Conservation (phyloP, 306 rosid genomes). For the Alnus glutinosa region DNA sequence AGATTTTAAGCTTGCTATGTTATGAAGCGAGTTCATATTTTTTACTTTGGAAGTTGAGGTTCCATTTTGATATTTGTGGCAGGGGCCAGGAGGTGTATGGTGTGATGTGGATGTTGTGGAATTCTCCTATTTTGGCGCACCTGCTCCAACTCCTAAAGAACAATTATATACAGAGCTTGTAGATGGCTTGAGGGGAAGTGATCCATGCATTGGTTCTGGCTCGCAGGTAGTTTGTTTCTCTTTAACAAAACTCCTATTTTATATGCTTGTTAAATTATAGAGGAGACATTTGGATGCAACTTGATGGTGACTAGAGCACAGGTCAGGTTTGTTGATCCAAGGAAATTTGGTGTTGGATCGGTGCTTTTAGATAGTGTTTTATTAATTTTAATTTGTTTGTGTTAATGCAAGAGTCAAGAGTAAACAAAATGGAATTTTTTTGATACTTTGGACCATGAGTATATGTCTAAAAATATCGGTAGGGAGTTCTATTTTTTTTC, state of each 20-base stretch:
- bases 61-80: constrained; percentile 37
- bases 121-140: constrained; percentile 93
- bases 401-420: too few relatives aligned
- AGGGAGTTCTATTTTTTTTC: too few relatives aligned
- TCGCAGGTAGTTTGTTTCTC: constrained; percentile 74
- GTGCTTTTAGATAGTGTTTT: neutral
- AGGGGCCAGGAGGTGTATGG: constrained; percentile 99
- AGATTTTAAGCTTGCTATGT: constrained; percentile 13
- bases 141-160: constrained; percentile 90
- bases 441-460: too few relatives aligned
- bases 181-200: constrained; percentile 93
- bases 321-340: constrained; percentile 2
- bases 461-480: too few relatives aligned
- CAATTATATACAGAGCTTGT: constrained; percentile 87
- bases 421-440: too few relatives aligned
- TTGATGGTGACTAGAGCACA: constrained; percentile 6
- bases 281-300: constrained; percentile 14
- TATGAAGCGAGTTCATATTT: neutral
- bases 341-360: neutral
- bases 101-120: constrained; percentile 99
- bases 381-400: neutral
- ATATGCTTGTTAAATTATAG: constrained; percentile 15
- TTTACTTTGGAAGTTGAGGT: constrained; percentile 23
- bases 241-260: constrained; percentile 24
- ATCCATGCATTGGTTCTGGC: constrained; percentile 86